Conservation (phyloP, 768 basidiomycete species). For the Tulasnella sp. region DNA sequence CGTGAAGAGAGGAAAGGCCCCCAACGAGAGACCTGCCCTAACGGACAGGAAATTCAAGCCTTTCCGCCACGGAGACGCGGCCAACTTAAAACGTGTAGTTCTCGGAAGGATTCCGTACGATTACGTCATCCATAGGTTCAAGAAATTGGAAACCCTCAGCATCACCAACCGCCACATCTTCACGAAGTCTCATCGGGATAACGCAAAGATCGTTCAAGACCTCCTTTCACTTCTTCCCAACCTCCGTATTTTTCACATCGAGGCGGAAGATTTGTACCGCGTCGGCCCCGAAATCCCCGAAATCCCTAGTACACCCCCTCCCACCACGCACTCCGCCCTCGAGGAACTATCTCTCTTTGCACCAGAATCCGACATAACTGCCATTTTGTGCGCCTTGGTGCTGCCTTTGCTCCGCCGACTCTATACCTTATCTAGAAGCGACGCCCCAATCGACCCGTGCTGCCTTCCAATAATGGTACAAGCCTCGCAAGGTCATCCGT, state of each 20-base stretch:
- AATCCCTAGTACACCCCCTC: background rate
- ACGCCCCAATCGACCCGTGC: background rate
- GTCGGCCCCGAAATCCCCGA: too few relatives aligned
- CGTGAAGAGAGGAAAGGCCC: background rate
- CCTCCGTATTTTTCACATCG: background rate
- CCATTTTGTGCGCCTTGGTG: background rate
- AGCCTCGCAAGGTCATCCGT: background rate
- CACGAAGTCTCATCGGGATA: background rate
- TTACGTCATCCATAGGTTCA: background rate
- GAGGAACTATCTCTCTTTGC: background rate
- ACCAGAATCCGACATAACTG: background rate
- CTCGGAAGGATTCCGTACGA: background rate
- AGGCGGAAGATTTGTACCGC: background rate
- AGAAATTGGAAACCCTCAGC: background rate
- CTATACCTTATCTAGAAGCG: background rate
- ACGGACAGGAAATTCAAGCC: background rate
- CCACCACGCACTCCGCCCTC: background rate
- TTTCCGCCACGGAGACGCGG: background rate
- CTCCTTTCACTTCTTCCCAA: background rate
- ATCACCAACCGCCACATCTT: background rate
- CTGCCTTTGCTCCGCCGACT: background rate
- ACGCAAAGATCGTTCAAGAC: background rate
- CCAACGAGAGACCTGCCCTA: background rate
- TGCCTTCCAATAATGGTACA: background rate
- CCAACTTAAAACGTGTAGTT: background rate